Base-by-base conservation (phyloP, 179 eudicot genomes). In the Silene noctiflora region DNA sequence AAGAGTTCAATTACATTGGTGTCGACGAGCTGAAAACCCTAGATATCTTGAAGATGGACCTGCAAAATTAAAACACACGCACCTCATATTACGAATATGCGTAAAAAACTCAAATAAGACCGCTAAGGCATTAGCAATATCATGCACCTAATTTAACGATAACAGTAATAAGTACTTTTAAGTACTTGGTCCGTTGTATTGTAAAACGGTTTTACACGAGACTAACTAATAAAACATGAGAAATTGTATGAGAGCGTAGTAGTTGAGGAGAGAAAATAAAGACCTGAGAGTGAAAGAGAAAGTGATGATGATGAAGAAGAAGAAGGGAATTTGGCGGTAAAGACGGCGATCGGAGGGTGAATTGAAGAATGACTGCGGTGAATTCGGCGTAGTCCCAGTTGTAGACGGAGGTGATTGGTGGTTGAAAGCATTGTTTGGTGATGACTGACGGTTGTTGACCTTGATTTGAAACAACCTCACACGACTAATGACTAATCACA, bases 1-100 rank as follows among this genome's bases (percentile, higher is more conserved):
- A 1, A 51, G 56, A 51, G 4, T 51, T 51, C 1, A 51, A 51
- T 51, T 51, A 51, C 56, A 51, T 51, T 13, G 56, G 1, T 3
- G 3, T 4, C 55, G 72, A n/a, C 6, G 33, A 62, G 31, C 19
- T 4, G 31, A 5, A 39, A 62, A 27, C 35, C 68, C 53, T 42
- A 25, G 56, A 6, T 17, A 39, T 19, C n/a, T 56, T 22, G 78
- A 69, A 73, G 22, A 42, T 29, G 25, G 61, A 68, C 75, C 83
- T 81, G 74, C 80, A 71, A 65, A 67, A 21, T 14, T 6, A 16
- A 59, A 21, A 72, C 55, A 4, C 16, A 31, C 35, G 4, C 35
- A 31, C 35, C 35, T 3, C 51, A 46, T 1, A 46, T 46, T 46
- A 46, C 51, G 4, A 8, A 46, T 13, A 46, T 12, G 13, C 29